Percentiles rank a stretch among this genome's conserved stretches.
These are phyloP conservation scores for Pseudotsuga menziesii DNA, from an alignment of 75 land plant species.

Conservation along the genomic window DNA sequence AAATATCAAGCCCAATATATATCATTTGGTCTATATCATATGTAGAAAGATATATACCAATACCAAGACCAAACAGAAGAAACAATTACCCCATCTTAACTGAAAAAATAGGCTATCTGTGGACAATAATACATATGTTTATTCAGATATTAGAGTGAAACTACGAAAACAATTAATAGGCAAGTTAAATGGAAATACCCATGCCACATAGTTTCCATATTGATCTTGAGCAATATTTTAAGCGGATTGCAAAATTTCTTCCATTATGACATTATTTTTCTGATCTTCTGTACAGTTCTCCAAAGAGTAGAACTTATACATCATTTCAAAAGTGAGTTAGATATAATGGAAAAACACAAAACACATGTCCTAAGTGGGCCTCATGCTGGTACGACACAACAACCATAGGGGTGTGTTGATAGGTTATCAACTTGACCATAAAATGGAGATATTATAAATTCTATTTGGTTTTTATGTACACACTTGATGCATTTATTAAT, in stretches of 20 bases:
- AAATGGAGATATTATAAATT: slow-evolving; percentile 83
- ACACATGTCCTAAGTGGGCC: neutral
- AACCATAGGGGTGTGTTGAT: slow-evolving; percentile 97
- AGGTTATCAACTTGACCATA: slow-evolving; percentile 81
- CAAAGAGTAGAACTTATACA: slow-evolving; percentile 13
- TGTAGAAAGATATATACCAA: neutral
- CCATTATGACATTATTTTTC: slow-evolving; percentile 71
- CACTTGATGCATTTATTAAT: slow-evolving; percentile 97
- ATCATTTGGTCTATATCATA: neutral
- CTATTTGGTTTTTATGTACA: slow-evolving; percentile 74
- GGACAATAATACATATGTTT: neutral
- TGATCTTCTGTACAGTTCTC: slow-evolving; percentile 87
- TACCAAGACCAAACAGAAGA: neutral
- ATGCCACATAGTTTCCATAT: slow-evolving; percentile 96
- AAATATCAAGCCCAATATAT: neutral
- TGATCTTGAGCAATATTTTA: slow-evolving; percentile 89
- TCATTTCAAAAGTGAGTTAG: neutral
- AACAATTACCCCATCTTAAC: neutral
- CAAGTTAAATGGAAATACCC: slow-evolving; percentile 41
- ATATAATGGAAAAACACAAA: neutral
- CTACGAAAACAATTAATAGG: neutral
- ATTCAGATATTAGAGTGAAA: neutral
- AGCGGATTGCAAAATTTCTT: slow-evolving; percentile 82
- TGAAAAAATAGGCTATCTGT: neutral
- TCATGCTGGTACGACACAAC: slow-evolving; percentile 94